Percentiles rank a stretch among this genome's conserved stretches.
Conservation (phyloP, 1,139 yeast species). For the Pichia norvegensis region DNA sequence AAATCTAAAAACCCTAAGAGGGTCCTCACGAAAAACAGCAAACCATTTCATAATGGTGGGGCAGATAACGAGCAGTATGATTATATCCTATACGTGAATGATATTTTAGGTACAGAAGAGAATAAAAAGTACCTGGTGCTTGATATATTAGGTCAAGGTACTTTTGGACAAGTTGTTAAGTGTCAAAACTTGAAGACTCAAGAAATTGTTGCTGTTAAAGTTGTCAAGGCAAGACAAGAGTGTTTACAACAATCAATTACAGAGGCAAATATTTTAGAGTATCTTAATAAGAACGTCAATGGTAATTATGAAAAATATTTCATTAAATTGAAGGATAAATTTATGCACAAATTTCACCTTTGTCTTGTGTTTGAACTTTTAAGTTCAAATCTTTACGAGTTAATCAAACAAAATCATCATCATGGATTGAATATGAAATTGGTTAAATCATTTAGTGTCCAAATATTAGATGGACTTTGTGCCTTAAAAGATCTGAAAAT, state of each 20-base stretch:
- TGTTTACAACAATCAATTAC: constrained; percentile 86
- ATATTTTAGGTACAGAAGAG: constrained; percentile 81
- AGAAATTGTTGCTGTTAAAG: constrained; percentile 89
- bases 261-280: constrained; percentile 82
- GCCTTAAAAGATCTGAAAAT: constrained; percentile 76
- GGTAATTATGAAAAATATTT: constrained; percentile 65
- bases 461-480: constrained; percentile 70
- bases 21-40: constrained; percentile 87
- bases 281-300: constrained; percentile 66
- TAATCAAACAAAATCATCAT: constrained; percentile 87
- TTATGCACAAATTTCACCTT: constrained; percentile 85
- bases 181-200: constrained; percentile 88
- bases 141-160: constrained; percentile 91
- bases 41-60: constrained; percentile 75
- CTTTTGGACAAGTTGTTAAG: constrained; percentile 97
- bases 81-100: constrained; percentile 89
- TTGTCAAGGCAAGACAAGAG: constrained; percentile 87
- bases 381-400: constrained; percentile 82
- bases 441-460: constrained; percentile 71
- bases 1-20: constrained; percentile 83
- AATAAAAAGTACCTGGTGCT: constrained; percentile 81
- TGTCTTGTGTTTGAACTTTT: constrained; percentile 88
- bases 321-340: constrained; percentile 74
- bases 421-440: constrained; percentile 80
- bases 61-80: constrained; percentile 84